Conservation (phyloP, 2,329 filamentous ascomycete species). For the Bimuria novae-zelandiae region DNA sequence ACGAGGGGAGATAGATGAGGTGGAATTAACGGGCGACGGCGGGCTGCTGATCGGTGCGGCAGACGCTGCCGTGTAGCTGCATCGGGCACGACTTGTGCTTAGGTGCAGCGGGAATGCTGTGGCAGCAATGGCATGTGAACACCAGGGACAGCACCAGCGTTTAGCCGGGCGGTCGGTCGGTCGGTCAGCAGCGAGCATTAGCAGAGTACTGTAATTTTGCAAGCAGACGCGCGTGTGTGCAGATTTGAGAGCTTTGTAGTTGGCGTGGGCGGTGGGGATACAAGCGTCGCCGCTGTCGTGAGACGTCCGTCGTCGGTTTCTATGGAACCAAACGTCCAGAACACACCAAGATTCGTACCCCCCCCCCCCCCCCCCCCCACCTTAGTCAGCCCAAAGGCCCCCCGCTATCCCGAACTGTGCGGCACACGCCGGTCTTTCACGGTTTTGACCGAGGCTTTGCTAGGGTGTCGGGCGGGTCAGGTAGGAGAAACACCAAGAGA, state of each 20-base stretch:
- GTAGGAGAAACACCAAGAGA: no score
- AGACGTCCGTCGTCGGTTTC: not conserved
- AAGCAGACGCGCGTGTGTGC: not conserved
- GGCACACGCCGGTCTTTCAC: not conserved
- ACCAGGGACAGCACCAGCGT: not conserved
- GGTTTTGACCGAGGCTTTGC: not conserved
- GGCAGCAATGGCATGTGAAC: conserved; percentile 19
- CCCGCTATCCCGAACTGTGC: not conserved
- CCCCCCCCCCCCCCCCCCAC: not conserved
- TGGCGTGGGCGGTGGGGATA: not conserved
- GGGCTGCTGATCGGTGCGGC: conserved; percentile 20
- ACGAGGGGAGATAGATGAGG: conserved; percentile 18
- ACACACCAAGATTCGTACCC: no score
- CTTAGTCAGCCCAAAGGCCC: not conserved
- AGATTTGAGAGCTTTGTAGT: not conserved
- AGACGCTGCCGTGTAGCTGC: conserved; percentile 14
- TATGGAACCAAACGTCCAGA: not conserved
- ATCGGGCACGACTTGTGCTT: conserved; percentile 4
- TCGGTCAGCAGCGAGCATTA: not conserved
- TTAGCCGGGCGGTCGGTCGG: conserved; percentile 21
- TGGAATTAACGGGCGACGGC: conserved; percentile 13
- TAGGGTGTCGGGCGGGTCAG: no score
- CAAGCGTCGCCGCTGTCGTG: not conserved
- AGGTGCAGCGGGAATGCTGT: not conserved
- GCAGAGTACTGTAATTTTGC: not conserved